A percentile compares a stretch with the other conserved stretches of the same genome.
Conservation (phyloP, 192 early-diverging fungal genomes). For the Backusella mclennaniae region DNA sequence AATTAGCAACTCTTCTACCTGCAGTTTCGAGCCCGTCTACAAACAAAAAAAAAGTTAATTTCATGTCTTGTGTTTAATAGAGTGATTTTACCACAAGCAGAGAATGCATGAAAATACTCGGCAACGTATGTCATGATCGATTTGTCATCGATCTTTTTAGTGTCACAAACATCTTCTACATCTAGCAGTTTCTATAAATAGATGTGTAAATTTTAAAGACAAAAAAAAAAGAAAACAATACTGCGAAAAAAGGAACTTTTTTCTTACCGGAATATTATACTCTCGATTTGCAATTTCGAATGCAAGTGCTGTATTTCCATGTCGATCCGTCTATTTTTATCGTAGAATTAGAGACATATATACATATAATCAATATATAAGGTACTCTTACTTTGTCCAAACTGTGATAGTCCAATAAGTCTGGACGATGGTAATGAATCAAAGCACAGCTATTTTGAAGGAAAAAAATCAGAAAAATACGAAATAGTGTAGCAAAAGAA, state of each 20-base stretch:
- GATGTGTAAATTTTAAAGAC: neutral
- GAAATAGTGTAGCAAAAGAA: neutral
- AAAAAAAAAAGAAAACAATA: neutral
- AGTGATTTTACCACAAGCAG: constrained; percentile 60
- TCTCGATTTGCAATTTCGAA: constrained; percentile 93
- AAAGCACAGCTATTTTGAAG: constrained; percentile 70
- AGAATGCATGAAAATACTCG: constrained; percentile 98
- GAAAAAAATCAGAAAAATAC: neutral
- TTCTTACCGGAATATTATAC: constrained; percentile 76
- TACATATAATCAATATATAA: neutral
- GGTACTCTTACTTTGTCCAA: constrained; percentile 66
- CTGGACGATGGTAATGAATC: constrained; percentile 96
- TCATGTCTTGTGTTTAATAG: neutral
- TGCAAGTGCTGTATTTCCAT: constrained; percentile 88
- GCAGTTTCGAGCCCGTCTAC: constrained; percentile 82
- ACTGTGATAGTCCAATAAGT: constrained; percentile 84
- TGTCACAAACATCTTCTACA: constrained; percentile 95
- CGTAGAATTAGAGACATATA: neutral
- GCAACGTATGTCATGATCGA: constrained; percentile 99
- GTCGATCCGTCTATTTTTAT: constrained; percentile 54
- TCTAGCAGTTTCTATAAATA: constrained; percentile 73
- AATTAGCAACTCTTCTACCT: constrained; percentile 89
- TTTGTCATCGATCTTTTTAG: constrained; percentile 90
- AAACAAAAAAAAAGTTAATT: neutral
- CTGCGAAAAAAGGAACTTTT: neutral